A percentile compares a stretch with the other conserved stretches of the same genome.
phyloP scores from a whole-genome alignment of 495 filamentous ascomycete genomes.

The Penicillium daleae region DNA sequence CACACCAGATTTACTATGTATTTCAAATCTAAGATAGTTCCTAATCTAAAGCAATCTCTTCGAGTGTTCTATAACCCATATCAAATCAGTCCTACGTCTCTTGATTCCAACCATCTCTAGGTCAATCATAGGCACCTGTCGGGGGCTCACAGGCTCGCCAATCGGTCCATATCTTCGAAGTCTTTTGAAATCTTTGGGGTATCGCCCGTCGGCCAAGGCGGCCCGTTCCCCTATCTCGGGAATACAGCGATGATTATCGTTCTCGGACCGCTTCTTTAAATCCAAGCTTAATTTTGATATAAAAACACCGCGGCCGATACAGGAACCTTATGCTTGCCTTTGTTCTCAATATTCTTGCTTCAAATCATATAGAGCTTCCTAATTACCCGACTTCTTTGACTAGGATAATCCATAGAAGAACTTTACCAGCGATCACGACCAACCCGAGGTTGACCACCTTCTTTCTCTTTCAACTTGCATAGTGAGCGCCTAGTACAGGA shows the following conservation, averaged over 20 bases:
- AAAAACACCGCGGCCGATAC: background rate
- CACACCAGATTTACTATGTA: background rate
- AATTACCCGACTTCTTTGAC: background rate
- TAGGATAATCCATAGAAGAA: background rate
- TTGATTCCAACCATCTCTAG: too few relatives aligned
- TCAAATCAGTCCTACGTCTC: too few relatives aligned
- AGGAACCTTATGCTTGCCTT: background rate
- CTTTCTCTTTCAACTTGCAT: background rate
- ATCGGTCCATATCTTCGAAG: background rate
- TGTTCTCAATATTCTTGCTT: background rate
- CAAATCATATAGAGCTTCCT: background rate
- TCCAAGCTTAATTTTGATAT: background rate
- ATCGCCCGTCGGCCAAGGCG: conserved; percentile 2
- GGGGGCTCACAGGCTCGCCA: too few relatives aligned
- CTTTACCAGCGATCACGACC: background rate
- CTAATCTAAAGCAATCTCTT: too few relatives aligned
- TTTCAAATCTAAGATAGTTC: background rate
- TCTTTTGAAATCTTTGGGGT: too few relatives aligned
- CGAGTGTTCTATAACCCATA: background rate
- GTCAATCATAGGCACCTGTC: too few relatives aligned
- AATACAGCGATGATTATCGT: background rate
- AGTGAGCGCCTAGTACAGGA: too few relatives aligned
- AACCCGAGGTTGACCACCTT: background rate
- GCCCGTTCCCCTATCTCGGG: conserved; percentile 4
- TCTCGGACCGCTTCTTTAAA: conserved; percentile 1